Base-by-base conservation (phyloP, 2,329 filamentous ascomycete genomes). In the Fusarium sp. region DNA sequence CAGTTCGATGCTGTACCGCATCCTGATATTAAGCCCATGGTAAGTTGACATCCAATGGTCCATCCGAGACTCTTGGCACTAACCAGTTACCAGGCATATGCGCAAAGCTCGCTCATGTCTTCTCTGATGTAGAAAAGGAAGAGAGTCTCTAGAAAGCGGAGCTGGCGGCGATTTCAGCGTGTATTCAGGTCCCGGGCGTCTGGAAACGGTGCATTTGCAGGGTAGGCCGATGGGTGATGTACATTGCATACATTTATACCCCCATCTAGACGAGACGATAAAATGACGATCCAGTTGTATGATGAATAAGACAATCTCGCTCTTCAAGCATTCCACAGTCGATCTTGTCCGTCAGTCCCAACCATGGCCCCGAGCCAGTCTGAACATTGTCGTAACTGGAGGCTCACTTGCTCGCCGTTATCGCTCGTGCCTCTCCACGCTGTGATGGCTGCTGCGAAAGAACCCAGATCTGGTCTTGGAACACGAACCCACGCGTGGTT, bases 1-100 rank as follows among this genome's bases (percentile, higher is more conserved):
- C 89, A 97, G 74, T 99, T 99, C 69, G 93, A 98, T 70, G 95
- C 95, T 8, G 95, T 99, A 49, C 93, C 93, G 61, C 95, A 99
- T 81, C 95, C 95, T 11, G 86, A 96, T 71, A 95, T 99, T 75
- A 92, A 90, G 76, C 94, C 95, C 13, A 99, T 99, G 89, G 88
- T 88, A 75, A 76, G 78, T 70, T 41, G 23, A 32, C n/a, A 6
- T 7, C 13, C 19, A 2, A 35, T 33, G 2, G 3, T 3, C 7
- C 23, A 23, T 8, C 33, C 13, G 2, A 14, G 17, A 19, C 1
- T 33, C 27, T 29, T 17, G 39, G 29, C 19, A 21, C 57, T 65
- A 66, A 76, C 61, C 33, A 44, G 45, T 29, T 29, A 46, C 11
- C 57, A 92, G 90, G 90, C 92, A 5, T 96, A 96, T 75, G 92